Evolutionary conservation across 306 rosid species (phyloP).

Genomic region (Castanospermum australe): DNA sequence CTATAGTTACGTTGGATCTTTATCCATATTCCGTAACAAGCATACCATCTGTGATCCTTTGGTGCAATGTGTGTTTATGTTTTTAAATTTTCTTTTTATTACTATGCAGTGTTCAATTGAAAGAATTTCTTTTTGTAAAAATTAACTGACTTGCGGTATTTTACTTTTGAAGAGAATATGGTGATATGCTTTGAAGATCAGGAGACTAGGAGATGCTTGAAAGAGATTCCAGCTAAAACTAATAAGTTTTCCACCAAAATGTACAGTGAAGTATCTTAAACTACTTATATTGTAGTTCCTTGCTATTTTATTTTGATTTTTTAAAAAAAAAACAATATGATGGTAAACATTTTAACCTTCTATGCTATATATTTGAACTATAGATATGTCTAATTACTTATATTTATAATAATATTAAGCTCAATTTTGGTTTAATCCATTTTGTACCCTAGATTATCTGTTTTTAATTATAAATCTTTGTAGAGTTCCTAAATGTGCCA

Average conservation of each 20-base stretch:
- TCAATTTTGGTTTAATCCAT: constrained; percentile 5
- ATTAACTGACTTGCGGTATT: constrained; percentile 21
- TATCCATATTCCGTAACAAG: constrained; percentile 2
- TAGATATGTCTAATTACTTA: not conserved
- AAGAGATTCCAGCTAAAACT: constrained; percentile 52
- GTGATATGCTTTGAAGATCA: constrained; percentile 89
- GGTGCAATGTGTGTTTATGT: not conserved
- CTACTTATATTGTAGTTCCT: constrained; percentile 9
- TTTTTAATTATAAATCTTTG: too few relatives aligned
- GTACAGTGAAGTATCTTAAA: constrained; percentile 48
- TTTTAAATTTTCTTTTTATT: not conserved
- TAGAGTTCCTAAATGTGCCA: too few relatives aligned
- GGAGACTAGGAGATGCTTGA: constrained; percentile 82
- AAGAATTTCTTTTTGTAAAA: constrained; percentile 17
- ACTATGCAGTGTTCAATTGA: constrained; percentile 22
- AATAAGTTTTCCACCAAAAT: constrained; percentile 68
- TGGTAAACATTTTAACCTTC: constrained; percentile 13
- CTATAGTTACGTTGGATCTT: not conserved
- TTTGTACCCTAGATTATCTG: too few relatives aligned
- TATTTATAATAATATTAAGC: constrained; percentile 12
- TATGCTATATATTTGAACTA: not conserved
- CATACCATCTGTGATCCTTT: not conserved
- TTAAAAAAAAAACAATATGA: not conserved
- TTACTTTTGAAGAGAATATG: constrained; percentile 79
- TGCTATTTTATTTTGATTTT: constrained; percentile 16